phyloP scores from a whole-genome alignment of 805 yeast genomes.

The Wickerhamiella allomyrinae region DNA sequence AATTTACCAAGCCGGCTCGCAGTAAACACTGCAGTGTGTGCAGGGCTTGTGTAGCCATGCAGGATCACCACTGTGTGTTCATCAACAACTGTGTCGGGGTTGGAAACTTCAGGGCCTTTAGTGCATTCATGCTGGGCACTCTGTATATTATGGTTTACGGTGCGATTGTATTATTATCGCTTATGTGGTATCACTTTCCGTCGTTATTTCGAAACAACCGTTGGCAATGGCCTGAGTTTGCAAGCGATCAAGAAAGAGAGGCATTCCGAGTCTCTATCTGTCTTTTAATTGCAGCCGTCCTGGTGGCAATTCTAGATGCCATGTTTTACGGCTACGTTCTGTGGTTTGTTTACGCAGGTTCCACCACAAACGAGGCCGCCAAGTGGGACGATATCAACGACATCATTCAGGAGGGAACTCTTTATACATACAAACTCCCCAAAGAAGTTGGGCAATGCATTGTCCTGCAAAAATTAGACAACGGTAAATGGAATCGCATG shows the following conservation, averaged over 20 bases:
- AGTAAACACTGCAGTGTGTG: conserved; percentile 48
- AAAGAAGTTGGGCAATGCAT: conserved; percentile 15
- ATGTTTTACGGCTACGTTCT: conserved; percentile 36
- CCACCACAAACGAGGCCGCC: conserved; percentile 58
- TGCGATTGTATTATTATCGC: conserved; percentile 20
- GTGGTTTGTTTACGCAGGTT: conserved; percentile 43
- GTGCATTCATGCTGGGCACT: conserved; percentile 40
- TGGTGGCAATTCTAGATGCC: conserved; percentile 31
- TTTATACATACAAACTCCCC: conserved; percentile 23
- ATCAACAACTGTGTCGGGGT: conserved; percentile 47
- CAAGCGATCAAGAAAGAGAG: conserved; percentile 7
- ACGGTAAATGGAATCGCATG: conserved; percentile 18
- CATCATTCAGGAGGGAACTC: conserved; percentile 29
- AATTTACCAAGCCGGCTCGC: conserved; percentile 38
- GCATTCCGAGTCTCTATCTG: conserved; percentile 18
- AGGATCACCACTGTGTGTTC: conserved; percentile 54
- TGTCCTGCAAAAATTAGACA: conserved; percentile 17
- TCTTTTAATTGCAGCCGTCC: conserved; percentile 31
- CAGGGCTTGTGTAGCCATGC: conserved; percentile 32
- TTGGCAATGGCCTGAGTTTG: conserved; percentile 8
- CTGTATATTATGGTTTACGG: conserved; percentile 33
- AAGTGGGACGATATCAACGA: conserved; percentile 58
- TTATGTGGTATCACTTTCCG: conserved; percentile 4
- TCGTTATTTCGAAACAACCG: not conserved
- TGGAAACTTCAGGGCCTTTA: conserved; percentile 48